Base-by-base conservation (phyloP, 73 alveolate genomes). In the Uronychia binucleata region DNA sequence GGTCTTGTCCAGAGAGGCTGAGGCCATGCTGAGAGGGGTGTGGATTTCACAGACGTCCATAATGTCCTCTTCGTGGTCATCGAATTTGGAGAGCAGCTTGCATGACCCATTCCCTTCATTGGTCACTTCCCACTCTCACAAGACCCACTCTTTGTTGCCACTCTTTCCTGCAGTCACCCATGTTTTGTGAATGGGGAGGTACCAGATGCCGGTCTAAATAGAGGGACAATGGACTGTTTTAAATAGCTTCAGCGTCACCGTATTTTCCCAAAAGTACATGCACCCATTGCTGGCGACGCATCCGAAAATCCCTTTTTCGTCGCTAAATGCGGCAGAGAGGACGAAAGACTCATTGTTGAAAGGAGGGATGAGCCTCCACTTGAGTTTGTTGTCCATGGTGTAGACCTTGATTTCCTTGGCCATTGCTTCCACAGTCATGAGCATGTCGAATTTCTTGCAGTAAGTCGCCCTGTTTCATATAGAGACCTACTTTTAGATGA, bases 1-100 rank as follows among this genome's bases (percentile, higher is more conserved):
- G 60, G 87, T 90, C 77, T 95, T 92, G 90, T 96, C 99, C 80
- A 96, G 84, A 57, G 97, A 93, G 58, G 98, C 98, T n/a, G 99
- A 92, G 27, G 97, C 95, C 19, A 96, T 92, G 35, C 91, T 82
- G 34, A 83, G 89, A 32, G 98, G 99, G 58, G 84, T 89, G 29
- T 90, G 86, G 0, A 94, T 89, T 74, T 96, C 99, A 77, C 93
- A 86, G 59, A 89, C 94, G 87, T 96, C 98, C 94, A 93, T 94
- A 34, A 97, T 94, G 19, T 46, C 67, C 19, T 46, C 19, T 46
- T 46, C 67, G 19, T 46, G 67, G 67, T 46, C 67, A 46, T 46
- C 67, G 67, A 46, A 46, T 46, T 46, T 46, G 67, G n/a, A 11
- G 5, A 46, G 67, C 19, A 11, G 19, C 67, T 46, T 46, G 67